Evolutionary conservation across 208 protist species (phyloP).

Genomic region (Naegleria gruberi): DNA sequence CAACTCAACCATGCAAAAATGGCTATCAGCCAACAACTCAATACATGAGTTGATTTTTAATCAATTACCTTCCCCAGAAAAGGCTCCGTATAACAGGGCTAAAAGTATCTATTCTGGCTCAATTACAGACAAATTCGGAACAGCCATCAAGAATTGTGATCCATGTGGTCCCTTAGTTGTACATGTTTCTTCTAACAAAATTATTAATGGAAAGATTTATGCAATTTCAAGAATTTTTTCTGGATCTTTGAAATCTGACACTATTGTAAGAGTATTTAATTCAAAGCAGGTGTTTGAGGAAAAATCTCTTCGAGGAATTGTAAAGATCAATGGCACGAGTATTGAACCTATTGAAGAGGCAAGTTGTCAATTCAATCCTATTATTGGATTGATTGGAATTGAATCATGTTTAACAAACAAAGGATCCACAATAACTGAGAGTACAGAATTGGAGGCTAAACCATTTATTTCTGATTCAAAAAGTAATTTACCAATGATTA

Average conservation of each 20-base stretch:
- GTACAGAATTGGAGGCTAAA: slow-evolving; percentile 25
- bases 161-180: slow-evolving; percentile 8
- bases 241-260: slow-evolving; percentile 38
- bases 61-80: slow-evolving; percentile 21
- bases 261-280: slow-evolving; percentile 47
- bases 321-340: no score
- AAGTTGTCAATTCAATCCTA: slow-evolving; percentile 53
- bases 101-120: slow-evolving; percentile 10
- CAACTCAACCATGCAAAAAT: slow-evolving; percentile 24
- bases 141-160: slow-evolving; percentile 21
- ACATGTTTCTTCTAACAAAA: no score
- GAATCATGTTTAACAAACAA: slow-evolving; percentile 47
- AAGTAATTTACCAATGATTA: slow-evolving; percentile 46
- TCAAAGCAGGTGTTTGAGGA: slow-evolving; percentile 35
- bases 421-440: slow-evolving; percentile 52
- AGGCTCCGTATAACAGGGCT: neutral
- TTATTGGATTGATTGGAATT: slow-evolving; percentile 46
- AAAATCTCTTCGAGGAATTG: slow-evolving; percentile 42
- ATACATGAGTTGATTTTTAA: slow-evolving; percentile 18
- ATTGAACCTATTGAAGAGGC: slow-evolving; percentile 37
- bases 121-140: neutral
- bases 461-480: slow-evolving; percentile 48
- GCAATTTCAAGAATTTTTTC: slow-evolving; percentile 60
- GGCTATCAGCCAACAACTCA: slow-evolving; percentile 24
- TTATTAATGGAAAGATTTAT: slow-evolving; percentile 36